Evolutionary conservation across 768 basidiomycete species (phyloP), one percentile per base, ranked within the genome.

Genomic region (Symmetrospora coprosmae): DNA sequence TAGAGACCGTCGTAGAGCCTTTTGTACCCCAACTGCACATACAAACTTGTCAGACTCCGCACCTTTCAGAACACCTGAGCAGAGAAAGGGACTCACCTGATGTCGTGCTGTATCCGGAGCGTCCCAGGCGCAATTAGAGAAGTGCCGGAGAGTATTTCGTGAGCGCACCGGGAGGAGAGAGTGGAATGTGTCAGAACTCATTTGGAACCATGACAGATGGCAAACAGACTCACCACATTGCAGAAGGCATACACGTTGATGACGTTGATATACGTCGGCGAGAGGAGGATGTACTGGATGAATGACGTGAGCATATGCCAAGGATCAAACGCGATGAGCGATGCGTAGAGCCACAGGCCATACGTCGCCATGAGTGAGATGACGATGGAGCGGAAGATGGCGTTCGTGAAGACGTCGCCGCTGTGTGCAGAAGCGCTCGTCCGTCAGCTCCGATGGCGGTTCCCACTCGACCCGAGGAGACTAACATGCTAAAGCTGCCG

Each of bases 221-320:
- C 34, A n/a, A 7, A 40, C n/a, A n/a, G n/a, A n/a, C n/a, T n/a
- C n/a, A n/a, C n/a, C n/a, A n/a, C 43, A 41, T 28, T 37, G 25
- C 53, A 63, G 60, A 66, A 67, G n/a, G 67, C 66, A 34, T 65
- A 68, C 16, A 65, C 65, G 39, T 67, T 68, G 49, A 97, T 78
- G 13, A 97, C 86, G 55, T 84, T 80, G 70, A 92, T 92, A 68
- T 91, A 96, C 0, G 88, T 88, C 2, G 92, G 92, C 0, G 89
- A 86, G 77, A 96, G 81, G 63, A 94, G 78, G 23, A 86, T 72
- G 69, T 91, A 92, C 71, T 90, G 92, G n/a, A 90, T 27, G 74
- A 97, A 91, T 4, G 85, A 87, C 0, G 94, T 96, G 68, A 99
- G 77, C 88, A 99, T 86, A 71, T 99, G 94, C 88, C 90, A 94